phyloP scores from a whole-genome alignment of 108 stramenopile species.

The Skeletonema potamos region DNA sequence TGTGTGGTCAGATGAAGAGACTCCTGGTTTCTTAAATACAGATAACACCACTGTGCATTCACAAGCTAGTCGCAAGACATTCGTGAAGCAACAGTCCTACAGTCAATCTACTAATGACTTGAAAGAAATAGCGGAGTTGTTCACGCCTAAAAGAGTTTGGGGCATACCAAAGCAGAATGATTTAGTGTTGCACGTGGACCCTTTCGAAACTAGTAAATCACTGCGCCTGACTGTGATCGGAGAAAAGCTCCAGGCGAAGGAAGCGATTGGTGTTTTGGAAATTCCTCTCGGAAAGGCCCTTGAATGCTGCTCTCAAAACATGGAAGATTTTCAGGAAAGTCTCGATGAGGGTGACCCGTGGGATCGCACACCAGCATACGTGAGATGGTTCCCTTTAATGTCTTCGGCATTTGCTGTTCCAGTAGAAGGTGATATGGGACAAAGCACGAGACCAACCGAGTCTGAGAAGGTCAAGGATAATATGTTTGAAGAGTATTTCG shows the following conservation, averaged over 20 bases:
- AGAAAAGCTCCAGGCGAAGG: conserved; percentile 59
- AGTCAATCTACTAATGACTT: conserved; percentile 2
- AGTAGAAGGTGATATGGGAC: conserved; percentile 78
- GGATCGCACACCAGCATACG: conserved; percentile 42
- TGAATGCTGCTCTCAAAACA: conserved; percentile 63
- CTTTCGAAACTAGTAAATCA: conserved; percentile 81
- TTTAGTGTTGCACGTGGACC: conserved; percentile 68
- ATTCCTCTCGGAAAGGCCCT: conserved; percentile 72
- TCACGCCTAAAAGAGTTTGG: conserved; percentile 37
- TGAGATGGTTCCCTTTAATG: conserved; percentile 81
- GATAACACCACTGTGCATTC: not conserved
- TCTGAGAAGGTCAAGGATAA: conserved; percentile 65
- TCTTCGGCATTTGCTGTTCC: conserved; percentile 57
- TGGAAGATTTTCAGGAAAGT: conserved; percentile 26
- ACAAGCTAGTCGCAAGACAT: not conserved
- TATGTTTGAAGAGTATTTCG: conserved; percentile 64
- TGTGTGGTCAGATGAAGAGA: conserved; percentile 50
- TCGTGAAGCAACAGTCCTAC: not conserved
- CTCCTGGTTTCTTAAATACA: not conserved
- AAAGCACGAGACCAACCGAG: conserved; percentile 57
- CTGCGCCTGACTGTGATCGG: conserved; percentile 78
- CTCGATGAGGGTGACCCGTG: not conserved
- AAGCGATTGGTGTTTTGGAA: conserved; percentile 77
- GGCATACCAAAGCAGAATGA: conserved; percentile 54
- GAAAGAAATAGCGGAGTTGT: conserved; percentile 30